These are phyloP conservation scores for Pestalotiopsis sp. DNA, from an alignment of 2,329 filamentous ascomycete species.

Conservation along the genomic window DNA sequence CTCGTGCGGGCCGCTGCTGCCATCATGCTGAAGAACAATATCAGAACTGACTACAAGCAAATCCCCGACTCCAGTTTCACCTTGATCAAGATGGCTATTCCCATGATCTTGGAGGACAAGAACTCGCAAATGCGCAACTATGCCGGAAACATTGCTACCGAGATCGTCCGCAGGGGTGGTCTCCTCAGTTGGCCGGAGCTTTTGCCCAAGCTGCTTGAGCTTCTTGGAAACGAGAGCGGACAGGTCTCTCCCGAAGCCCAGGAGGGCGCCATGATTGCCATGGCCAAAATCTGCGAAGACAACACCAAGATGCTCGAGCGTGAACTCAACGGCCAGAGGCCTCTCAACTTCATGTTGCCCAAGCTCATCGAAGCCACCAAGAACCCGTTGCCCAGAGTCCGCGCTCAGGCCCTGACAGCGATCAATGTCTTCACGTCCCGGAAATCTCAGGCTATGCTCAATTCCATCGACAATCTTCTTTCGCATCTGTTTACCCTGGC, in stretches of 20 bases:
- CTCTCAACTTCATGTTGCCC: constrained; percentile 84
- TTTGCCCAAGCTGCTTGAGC: constrained; percentile 75
- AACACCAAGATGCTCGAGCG: constrained; percentile 83
- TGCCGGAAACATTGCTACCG: constrained; percentile 91
- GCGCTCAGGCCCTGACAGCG: constrained; percentile 75
- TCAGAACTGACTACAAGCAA: constrained; percentile 72
- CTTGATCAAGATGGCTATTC: constrained; percentile 77
- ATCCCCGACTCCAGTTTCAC: constrained; percentile 72
- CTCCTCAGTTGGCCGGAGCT: constrained; percentile 90
- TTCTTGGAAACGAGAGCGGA: constrained; percentile 73
- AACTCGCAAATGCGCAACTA: constrained; percentile 83
- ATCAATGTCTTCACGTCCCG: constrained; percentile 92
- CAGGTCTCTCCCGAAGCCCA: constrained; percentile 71
- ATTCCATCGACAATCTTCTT: constrained; percentile 78
- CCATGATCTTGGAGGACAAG: constrained; percentile 78
- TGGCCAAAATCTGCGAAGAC: constrained; percentile 96
- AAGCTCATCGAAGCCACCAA: constrained; percentile 86
- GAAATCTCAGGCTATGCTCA: constrained; percentile 78
- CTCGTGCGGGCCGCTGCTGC: constrained; percentile 83
- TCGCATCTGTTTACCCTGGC: constrained; percentile 81
- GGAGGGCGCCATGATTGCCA: constrained; percentile 89
- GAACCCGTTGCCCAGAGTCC: constrained; percentile 73
- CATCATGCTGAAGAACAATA: constrained; percentile 94
- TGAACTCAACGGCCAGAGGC: constrained; percentile 85
- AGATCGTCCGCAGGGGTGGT: constrained; percentile 81